A percentile compares a stretch with the other conserved stretches of the same genome.
Evolutionary conservation across 1,284 basidiomycete genomes (phyloP).

Genomic region (Ustilago loliicola): DNA sequence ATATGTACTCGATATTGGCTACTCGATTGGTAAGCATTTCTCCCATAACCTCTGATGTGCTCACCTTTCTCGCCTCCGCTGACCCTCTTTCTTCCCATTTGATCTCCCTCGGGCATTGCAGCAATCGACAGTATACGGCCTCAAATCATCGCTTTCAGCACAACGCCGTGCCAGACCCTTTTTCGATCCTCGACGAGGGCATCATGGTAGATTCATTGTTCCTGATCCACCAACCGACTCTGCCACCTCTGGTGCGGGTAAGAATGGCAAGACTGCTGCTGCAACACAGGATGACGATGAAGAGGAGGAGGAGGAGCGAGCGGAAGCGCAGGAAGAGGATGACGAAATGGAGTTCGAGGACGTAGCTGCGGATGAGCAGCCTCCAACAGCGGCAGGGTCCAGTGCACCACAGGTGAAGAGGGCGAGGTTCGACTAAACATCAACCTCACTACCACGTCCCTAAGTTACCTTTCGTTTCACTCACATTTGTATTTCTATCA

Average conservation of each 20-base stretch:
- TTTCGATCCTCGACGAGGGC: slow-evolving; percentile 61
- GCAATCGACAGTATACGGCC: slow-evolving; percentile 59
- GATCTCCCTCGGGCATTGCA: slow-evolving; percentile 7
- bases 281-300: slow-evolving; percentile 13
- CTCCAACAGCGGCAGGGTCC: neutral
- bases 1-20: slow-evolving; percentile 61
- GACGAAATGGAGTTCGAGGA: slow-evolving; percentile 28
- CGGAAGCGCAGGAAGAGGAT: slow-evolving; percentile 13
- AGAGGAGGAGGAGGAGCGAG: slow-evolving; percentile 10
- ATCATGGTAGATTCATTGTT: slow-evolving; percentile 60
- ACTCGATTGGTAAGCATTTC: slow-evolving; percentile 50
- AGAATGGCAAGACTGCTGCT: slow-evolving; percentile 1
- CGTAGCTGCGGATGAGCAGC: neutral
- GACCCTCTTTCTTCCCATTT: neutral
- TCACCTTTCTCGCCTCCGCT: neutral
- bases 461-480: neutral
- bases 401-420: slow-evolving; percentile 14
- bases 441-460: neutral
- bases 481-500: slow-evolving; percentile 17
- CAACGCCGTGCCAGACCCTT: slow-evolving; percentile 47
- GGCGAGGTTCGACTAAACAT: slow-evolving; percentile 26
- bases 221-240: slow-evolving; percentile 22
- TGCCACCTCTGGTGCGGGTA: neutral
- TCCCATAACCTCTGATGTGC: too few species aligned
- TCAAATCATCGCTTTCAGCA: slow-evolving; percentile 39